Conservation (phyloP, 1,139 yeast genomes). For the Yarrowia galli region DNA sequence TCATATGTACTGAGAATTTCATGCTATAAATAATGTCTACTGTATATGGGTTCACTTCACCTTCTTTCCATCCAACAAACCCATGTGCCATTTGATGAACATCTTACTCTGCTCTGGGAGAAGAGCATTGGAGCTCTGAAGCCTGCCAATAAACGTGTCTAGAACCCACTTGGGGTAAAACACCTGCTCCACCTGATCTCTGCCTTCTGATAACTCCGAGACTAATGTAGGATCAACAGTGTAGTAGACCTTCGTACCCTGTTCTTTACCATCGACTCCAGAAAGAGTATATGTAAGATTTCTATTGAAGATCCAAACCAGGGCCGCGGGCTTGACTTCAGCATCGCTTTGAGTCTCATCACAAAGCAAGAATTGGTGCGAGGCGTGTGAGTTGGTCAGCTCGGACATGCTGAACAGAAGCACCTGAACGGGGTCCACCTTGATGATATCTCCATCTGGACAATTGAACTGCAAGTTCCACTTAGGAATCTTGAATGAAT, state of each 20-base stretch:
- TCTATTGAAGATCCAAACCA: slow-evolving; percentile 66
- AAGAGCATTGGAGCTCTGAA: slow-evolving; percentile 48
- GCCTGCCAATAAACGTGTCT: slow-evolving; percentile 47
- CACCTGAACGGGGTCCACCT: slow-evolving; percentile 12
- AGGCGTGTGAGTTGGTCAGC: slow-evolving; percentile 31
- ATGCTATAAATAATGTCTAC: not conserved
- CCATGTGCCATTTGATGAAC: slow-evolving; percentile 51
- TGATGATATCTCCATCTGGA: not conserved
- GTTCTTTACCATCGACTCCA: slow-evolving; percentile 43
- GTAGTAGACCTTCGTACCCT: slow-evolving; percentile 57
- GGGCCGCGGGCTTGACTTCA: slow-evolving; percentile 42
- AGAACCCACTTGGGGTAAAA: slow-evolving; percentile 50
- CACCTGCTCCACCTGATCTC: slow-evolving; percentile 55
- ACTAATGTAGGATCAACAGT: slow-evolving; percentile 45
- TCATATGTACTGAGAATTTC: not conserved
- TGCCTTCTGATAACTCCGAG: slow-evolving; percentile 45
- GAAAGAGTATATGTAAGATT: slow-evolving; percentile 54
- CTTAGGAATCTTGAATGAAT: slow-evolving; percentile 20
- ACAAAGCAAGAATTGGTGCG: slow-evolving; percentile 25
- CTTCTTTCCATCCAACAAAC: slow-evolving; percentile 45
- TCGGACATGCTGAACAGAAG: slow-evolving; percentile 26
- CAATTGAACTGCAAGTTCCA: slow-evolving; percentile 18
- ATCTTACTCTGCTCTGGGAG: slow-evolving; percentile 52
- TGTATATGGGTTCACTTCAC: not conserved
- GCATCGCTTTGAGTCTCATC: slow-evolving; percentile 29